Conservation (phyloP, 345 rosid species). For the Trapa incisa region DNA sequence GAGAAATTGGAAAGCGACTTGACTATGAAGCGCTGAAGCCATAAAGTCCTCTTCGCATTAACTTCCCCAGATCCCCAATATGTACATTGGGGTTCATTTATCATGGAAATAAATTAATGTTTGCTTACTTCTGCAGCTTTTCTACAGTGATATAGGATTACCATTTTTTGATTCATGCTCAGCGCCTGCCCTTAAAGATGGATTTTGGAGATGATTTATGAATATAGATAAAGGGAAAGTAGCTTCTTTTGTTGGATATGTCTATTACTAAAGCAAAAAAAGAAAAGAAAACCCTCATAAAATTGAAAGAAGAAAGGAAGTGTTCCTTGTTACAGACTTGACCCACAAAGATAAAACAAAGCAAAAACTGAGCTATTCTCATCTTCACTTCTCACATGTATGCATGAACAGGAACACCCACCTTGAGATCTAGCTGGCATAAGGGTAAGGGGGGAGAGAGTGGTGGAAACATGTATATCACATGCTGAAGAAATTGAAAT, state of each 20-base stretch:
- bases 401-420: conserved; percentile 11
- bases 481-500: too few relatives aligned
- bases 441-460: too few relatives aligned
- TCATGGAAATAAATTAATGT: not conserved
- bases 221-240: not conserved
- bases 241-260: not conserved
- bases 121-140: not conserved
- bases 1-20: conserved; percentile 17
- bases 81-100: not conserved
- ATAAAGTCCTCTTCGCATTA: conserved; percentile 7
- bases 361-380: not conserved
- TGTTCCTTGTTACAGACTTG: not conserved
- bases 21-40: conserved; percentile 7
- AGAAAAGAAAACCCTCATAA: not conserved
- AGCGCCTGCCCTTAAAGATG: not conserved
- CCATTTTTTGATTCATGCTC: not conserved
- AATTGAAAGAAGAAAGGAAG: not conserved
- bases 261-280: not conserved
- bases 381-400: not conserved
- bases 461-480: too few relatives aligned
- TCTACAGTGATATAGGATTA: not conserved
- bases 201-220: not conserved
- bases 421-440: not conserved
- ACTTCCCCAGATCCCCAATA: not conserved
- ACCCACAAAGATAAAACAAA: not conserved